Evolutionary conservation across 2,329 filamentous ascomycete species (phyloP).

Genomic region (Cordyceps cicadae): DNA sequence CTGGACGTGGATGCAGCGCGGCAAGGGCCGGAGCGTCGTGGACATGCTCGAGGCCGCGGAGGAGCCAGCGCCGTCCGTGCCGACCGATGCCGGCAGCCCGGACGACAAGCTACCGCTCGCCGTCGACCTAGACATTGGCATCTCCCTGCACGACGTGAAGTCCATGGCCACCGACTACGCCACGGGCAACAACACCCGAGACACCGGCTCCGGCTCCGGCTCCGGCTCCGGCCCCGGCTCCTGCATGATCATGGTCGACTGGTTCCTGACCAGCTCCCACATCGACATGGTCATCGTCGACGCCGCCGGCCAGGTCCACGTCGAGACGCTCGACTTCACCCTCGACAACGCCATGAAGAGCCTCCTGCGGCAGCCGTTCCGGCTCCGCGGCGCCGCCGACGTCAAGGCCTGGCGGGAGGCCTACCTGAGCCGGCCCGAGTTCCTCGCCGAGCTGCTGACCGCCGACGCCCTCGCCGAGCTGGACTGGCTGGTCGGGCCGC

Average conservation of each 20-base stretch:
- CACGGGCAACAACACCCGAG: not conserved
- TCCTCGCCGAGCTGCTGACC: not conserved
- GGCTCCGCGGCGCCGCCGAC: not conserved
- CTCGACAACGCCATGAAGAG: not conserved
- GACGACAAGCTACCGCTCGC: not conserved
- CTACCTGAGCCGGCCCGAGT: not conserved
- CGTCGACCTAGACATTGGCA: not conserved
- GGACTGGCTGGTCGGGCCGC: constrained; percentile 1
- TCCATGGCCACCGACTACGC: not conserved
- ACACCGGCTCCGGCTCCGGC: too few species aligned
- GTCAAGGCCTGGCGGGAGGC: not conserved
- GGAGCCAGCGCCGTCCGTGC: not conserved
- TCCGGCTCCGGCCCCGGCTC: not conserved
- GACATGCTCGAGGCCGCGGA: not conserved
- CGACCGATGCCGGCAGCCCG: not conserved
- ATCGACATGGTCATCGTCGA: constrained; percentile 5
- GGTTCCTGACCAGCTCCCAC: not conserved
- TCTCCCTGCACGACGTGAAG: not conserved
- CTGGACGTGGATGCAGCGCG: constrained; percentile 3
- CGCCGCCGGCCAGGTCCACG: not conserved
- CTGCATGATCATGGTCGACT: not conserved
- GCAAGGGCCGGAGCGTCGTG: constrained; percentile 1
- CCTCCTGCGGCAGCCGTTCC: not conserved
- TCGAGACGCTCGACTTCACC: not conserved
- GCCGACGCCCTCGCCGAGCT: not conserved